Evolutionary conservation across 805 yeast genomes (phyloP).

Genomic region (Zygoascus bituminiphila): DNA sequence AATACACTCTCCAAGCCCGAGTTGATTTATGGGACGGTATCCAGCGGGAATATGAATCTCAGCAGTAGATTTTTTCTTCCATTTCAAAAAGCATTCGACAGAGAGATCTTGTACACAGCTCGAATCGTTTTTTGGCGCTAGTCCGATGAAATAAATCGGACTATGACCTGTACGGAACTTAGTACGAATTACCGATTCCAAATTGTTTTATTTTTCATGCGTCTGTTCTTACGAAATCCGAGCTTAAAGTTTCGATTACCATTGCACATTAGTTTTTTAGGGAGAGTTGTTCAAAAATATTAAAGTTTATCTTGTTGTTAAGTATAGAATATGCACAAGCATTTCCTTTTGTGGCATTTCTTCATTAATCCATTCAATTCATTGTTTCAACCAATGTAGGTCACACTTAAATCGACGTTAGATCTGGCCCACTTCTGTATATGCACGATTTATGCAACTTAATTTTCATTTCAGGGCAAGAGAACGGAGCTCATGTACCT

Average conservation of each 20-base stretch:
- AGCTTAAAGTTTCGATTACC: not conserved
- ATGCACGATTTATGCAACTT: too few relatives aligned
- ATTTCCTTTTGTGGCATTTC: not conserved
- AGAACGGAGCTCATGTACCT: too few relatives aligned
- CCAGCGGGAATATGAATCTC: slow-evolving; percentile 4
- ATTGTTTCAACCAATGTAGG: too few relatives aligned
- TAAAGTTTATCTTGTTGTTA: not conserved
- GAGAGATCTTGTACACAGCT: not conserved
- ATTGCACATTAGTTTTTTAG: not conserved
- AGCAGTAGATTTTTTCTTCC: not conserved
- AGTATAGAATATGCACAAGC: not conserved
- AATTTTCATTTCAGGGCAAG: too few relatives aligned
- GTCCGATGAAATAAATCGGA: too few relatives aligned
- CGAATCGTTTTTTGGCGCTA: not conserved
- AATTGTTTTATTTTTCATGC: not conserved
- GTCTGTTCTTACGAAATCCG: not conserved
- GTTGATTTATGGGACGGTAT: slow-evolving; percentile 18
- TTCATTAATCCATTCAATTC: too few relatives aligned
- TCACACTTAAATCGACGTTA: too few relatives aligned
- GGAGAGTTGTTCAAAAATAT: not conserved
- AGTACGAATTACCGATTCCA: too few relatives aligned
- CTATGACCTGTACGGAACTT: too few relatives aligned
- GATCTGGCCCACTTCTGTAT: too few relatives aligned
- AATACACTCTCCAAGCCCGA: slow-evolving; percentile 14
- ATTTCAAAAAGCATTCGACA: not conserved